A percentile compares a stretch with the other conserved stretches of the same genome.
Conservation (phyloP, 352 stramenopile genomes). For the Pythium phragmitis region DNA sequence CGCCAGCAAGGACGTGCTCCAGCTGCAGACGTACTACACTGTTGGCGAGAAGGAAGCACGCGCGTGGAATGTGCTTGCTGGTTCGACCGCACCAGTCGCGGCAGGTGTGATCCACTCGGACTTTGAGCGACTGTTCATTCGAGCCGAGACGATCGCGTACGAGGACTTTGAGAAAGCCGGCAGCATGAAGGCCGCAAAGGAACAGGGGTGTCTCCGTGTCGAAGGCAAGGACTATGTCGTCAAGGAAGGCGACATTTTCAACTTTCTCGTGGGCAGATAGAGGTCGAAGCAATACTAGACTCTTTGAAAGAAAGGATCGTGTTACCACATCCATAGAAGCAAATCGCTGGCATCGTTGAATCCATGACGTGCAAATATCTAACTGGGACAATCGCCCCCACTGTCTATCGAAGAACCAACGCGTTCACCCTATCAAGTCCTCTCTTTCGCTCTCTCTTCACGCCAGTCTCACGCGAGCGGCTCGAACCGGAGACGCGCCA, state of each 20-base stretch:
- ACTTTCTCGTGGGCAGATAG: conserved; percentile 92
- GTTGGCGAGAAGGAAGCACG: conserved; percentile 82
- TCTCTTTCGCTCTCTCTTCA: neutral
- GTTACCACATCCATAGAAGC: neutral
- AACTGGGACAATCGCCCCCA: conserved; percentile 2
- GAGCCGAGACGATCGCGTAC: conserved; percentile 95
- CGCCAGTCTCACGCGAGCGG: conserved; percentile 1
- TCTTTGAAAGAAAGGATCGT: neutral
- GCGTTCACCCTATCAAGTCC: conserved; percentile 2
- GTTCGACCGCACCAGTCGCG: conserved; percentile 68
- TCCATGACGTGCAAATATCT: conserved; percentile 11
- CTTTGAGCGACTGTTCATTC: conserved; percentile 87
- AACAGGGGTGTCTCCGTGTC: conserved; percentile 89
- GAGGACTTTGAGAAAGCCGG: conserved; percentile 94
- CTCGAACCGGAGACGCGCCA: conserved; percentile 21
- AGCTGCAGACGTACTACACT: conserved; percentile 98
- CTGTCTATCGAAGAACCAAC: conserved; percentile 12
- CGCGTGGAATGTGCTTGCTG: conserved; percentile 80
- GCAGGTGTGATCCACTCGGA: conserved; percentile 87
- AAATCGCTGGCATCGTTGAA: neutral
- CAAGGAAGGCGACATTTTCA: conserved; percentile 97
- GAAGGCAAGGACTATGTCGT: conserved; percentile 99
- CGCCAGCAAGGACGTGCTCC: conserved; percentile 91
- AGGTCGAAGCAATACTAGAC: conserved; percentile 1
- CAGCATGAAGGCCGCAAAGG: conserved; percentile 94